Evolutionary conservation across 306 rosid genomes (phyloP).

Genomic region (Inga leiocalycina): DNA sequence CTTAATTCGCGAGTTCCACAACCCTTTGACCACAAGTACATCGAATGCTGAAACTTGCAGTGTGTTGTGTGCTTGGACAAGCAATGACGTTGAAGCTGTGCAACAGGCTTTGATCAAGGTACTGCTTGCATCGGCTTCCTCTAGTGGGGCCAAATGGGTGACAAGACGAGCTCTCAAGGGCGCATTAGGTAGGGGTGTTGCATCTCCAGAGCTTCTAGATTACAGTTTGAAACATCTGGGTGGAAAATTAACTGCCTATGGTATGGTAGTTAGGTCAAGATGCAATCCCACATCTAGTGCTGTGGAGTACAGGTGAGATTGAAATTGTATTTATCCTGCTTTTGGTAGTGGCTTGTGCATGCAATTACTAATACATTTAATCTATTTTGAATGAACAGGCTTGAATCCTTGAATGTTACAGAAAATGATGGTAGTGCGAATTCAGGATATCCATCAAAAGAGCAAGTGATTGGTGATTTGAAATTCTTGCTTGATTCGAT

Average conservation of each 20-base stretch:
- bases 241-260: constrained; percentile 53
- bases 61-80: constrained; percentile 53
- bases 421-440: constrained; percentile 24
- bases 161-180: constrained; percentile 61
- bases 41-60: constrained; percentile 25
- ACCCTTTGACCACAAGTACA: constrained; percentile 23
- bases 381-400: constrained; percentile 41
- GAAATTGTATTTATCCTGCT: neutral
- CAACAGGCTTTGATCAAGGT: constrained; percentile 61
- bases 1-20: constrained; percentile 30
- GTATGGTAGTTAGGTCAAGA: constrained; percentile 48
- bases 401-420: constrained; percentile 34
- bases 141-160: constrained; percentile 50
- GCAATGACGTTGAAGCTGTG: constrained; percentile 57
- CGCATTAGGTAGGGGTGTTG: constrained; percentile 44
- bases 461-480: constrained; percentile 54
- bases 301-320: constrained; percentile 61
- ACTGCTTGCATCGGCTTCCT: constrained; percentile 45
- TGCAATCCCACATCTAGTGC: constrained; percentile 54
- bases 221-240: constrained; percentile 59
- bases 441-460: constrained; percentile 45
- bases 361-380: neutral
- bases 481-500: constrained; percentile 52
- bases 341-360: neutral
- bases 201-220: constrained; percentile 66